A percentile compares a stretch with the other conserved stretches of the same genome.
phyloP scores from a whole-genome alignment of 306 rosid species.

The Gastrolobium villosum region DNA sequence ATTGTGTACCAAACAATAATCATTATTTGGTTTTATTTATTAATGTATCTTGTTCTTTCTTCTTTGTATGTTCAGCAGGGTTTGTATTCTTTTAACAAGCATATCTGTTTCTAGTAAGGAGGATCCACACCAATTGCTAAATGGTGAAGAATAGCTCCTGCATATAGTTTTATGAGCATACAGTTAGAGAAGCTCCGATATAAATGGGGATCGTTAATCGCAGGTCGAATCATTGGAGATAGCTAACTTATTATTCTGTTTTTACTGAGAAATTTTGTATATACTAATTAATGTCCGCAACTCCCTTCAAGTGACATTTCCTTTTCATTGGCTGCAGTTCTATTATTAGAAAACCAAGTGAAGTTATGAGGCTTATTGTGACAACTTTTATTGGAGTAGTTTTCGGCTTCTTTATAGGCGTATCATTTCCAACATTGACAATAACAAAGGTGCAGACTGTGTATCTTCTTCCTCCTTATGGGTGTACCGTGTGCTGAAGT shows the following conservation, averaged over 20 bases:
- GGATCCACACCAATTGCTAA: constrained; percentile 52
- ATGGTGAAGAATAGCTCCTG: constrained; percentile 58
- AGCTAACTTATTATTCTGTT: constrained; percentile 18
- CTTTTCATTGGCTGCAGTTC: constrained; percentile 68
- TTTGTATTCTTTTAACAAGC: constrained; percentile 47
- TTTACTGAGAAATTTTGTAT: constrained; percentile 6
- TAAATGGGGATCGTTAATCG: constrained; percentile 82
- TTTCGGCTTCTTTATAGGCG: constrained; percentile 93
- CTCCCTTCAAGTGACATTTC: constrained; percentile 45
- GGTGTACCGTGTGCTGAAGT: constrained; percentile 33
- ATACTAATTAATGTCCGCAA: constrained; percentile 36
- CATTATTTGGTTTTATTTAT: constrained; percentile 42
- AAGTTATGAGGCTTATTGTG: constrained; percentile 82
- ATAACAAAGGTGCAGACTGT: constrained; percentile 75
- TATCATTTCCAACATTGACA: constrained; percentile 87
- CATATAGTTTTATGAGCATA: constrained; percentile 57
- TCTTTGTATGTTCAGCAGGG: constrained; percentile 54
- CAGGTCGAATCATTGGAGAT: constrained; percentile 63
- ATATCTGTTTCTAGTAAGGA: constrained; percentile 44
- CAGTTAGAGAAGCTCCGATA: constrained; percentile 57
- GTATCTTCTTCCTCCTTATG: constrained; percentile 36
- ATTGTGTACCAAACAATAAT: neutral
- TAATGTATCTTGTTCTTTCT: constrained; percentile 49
- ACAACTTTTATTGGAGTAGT: constrained; percentile 85
- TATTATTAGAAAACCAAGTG: constrained; percentile 80